phyloP scores from a whole-genome alignment of 352 stramenopile genomes.

The Pythium monospermum region DNA sequence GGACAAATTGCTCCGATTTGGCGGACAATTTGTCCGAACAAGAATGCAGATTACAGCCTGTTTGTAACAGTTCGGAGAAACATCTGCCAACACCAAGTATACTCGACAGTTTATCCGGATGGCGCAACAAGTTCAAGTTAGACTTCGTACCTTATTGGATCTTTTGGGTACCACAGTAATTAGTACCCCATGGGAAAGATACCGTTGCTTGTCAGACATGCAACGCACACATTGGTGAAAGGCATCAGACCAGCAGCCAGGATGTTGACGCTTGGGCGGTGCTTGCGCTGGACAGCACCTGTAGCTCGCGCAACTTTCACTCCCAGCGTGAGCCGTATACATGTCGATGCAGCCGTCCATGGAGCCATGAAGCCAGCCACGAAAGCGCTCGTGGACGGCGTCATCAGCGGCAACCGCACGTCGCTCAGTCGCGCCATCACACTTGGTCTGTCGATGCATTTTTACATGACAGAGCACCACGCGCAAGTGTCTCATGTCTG shows the following conservation, averaged over 20 bases:
- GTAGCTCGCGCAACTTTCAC: no score
- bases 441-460: constrained; percentile 29
- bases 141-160: constrained; percentile 1
- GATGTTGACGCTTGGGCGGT: background rate
- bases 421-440: constrained; percentile 73
- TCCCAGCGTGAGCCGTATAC: background rate
- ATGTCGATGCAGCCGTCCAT: background rate
- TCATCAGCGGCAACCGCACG: constrained; percentile 51
- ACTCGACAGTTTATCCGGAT: constrained; percentile 2
- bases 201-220: background rate
- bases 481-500: no score
- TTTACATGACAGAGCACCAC: background rate
- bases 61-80: no score
- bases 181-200: background rate
- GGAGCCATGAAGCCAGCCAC: constrained; percentile 28
- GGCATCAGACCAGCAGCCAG: background rate
- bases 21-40: no score
- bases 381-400: constrained; percentile 46
- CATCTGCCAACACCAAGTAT: no score
- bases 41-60: no score
- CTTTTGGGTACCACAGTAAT: background rate
- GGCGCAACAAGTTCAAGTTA: constrained; percentile 1
- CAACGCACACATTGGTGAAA: background rate
- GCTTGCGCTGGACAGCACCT: background rate
- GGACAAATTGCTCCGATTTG: constrained; percentile 2